Conservation (phyloP, 345 rosid genomes). For the Psidium friedrichsthalianum region DNA sequence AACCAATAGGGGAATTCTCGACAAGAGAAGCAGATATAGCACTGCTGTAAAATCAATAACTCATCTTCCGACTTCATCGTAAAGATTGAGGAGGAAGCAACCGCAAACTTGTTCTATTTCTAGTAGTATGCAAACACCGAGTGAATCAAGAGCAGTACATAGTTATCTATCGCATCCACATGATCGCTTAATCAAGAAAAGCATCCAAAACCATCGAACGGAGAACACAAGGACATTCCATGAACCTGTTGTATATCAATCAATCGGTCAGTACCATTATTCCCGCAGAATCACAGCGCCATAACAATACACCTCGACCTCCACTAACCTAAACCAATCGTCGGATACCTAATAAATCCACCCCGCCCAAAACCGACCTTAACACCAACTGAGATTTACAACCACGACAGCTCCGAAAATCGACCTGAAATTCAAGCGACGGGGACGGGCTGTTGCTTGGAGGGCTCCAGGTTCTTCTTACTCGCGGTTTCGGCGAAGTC, state of each 20-base stretch:
- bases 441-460: background rate
- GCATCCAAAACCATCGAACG: background rate
- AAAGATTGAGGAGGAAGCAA: background rate
- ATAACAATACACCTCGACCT: background rate
- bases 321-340: background rate
- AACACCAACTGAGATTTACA: background rate
- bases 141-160: background rate
- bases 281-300: background rate
- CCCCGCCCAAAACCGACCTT: background rate
- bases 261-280: background rate
- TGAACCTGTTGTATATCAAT: background rate
- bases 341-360: background rate
- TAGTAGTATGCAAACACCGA: background rate
- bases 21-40: background rate
- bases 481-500: constrained; percentile 33
- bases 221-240: background rate
- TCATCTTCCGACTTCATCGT: background rate
- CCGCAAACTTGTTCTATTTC: background rate
- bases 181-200: background rate
- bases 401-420: background rate
- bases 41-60: background rate
- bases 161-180: background rate
- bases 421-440: background rate
- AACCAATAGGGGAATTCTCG: background rate
- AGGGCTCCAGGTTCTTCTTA: background rate